phyloP scores from a whole-genome alignment of 495 filamentous ascomycete genomes.

The Aspergillus cavernicola region DNA sequence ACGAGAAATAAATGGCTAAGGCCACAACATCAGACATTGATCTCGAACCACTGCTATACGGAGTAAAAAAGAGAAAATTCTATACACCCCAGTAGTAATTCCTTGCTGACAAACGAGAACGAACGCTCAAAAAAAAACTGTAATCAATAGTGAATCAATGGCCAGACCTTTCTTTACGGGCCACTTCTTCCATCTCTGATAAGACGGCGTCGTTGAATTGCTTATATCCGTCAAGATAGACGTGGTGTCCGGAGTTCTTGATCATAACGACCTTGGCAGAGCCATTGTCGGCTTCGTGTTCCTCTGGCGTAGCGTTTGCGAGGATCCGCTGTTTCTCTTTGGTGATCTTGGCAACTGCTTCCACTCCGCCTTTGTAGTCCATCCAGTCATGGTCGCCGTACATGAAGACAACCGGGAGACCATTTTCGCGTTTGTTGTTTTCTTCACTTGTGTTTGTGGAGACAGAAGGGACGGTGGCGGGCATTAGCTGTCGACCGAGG shows the following conservation, averaged over 20 bases:
- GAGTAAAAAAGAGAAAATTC: not conserved
- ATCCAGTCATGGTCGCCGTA: conserved; percentile 99
- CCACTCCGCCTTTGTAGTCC: conserved; percentile 84
- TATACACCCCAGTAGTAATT: conserved; percentile 3
- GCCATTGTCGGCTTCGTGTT: conserved; percentile 69
- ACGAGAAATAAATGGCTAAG: not conserved
- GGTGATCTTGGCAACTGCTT: conserved; percentile 74
- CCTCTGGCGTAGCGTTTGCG: conserved; percentile 57
- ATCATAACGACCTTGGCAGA: conserved; percentile 83
- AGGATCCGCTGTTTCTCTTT: conserved; percentile 59
- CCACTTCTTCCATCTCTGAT: conserved; percentile 64
- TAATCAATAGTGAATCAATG: not conserved
- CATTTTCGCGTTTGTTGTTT: conserved; percentile 54
- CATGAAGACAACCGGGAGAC: conserved; percentile 83
- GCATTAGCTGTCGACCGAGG: conserved; percentile 67
- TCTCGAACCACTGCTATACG: not conserved
- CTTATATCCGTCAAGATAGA: conserved; percentile 87
- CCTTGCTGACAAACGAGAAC: not conserved
- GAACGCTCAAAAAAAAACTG: not conserved
- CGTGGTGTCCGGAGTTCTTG: conserved; percentile 79
- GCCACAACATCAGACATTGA: too few relatives aligned
- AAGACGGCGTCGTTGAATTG: conserved; percentile 80
- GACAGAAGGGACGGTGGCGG: conserved; percentile 11
- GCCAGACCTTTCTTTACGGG: conserved; percentile 32
- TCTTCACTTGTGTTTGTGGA: not conserved